phyloP scores from a whole-genome alignment of 768 basidiomycete genomes.

The Cystobasidium tubakii region DNA sequence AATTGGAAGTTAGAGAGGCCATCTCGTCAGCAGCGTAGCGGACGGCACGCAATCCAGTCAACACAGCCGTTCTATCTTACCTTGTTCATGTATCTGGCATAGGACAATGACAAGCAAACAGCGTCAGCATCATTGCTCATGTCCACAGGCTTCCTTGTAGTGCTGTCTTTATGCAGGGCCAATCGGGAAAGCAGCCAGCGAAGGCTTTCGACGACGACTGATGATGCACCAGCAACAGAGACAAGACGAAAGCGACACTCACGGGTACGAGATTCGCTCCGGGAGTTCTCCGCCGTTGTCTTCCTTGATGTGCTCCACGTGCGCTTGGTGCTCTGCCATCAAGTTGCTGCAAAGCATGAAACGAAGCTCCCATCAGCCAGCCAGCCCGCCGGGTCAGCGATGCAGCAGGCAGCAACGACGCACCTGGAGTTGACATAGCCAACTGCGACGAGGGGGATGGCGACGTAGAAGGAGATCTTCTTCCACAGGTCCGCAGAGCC shows the following conservation, averaged over 20 bases:
- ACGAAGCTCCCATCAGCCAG: not conserved
- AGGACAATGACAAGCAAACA: not conserved
- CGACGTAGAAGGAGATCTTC: conserved; percentile 34
- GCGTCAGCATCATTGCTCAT: not conserved
- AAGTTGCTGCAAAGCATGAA: conserved; percentile 18
- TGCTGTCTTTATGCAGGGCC: not conserved
- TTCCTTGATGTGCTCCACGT: conserved; percentile 44
- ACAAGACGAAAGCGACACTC: not conserved
- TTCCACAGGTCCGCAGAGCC: conserved; percentile 27
- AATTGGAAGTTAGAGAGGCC: not conserved
- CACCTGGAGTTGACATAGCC: conserved; percentile 21
- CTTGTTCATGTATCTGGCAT: conserved; percentile 36
- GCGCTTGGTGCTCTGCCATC: conserved; percentile 41
- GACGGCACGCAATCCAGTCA: too few relatives aligned
- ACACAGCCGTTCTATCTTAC: too few relatives aligned
- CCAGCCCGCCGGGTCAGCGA: too few relatives aligned
- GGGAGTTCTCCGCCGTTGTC: conserved; percentile 45
- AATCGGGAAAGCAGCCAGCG: conserved; percentile 3
- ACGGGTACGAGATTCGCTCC: conserved; percentile 41
- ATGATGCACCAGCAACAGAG: too few relatives aligned
- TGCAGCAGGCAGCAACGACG: not conserved
- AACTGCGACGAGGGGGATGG: conserved; percentile 21
- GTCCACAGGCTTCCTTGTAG: not conserved
- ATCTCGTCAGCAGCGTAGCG: conserved; percentile 7
- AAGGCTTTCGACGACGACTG: not conserved